Conservation (phyloP, 345 rosid species). For the Camelina laxa region DNA sequence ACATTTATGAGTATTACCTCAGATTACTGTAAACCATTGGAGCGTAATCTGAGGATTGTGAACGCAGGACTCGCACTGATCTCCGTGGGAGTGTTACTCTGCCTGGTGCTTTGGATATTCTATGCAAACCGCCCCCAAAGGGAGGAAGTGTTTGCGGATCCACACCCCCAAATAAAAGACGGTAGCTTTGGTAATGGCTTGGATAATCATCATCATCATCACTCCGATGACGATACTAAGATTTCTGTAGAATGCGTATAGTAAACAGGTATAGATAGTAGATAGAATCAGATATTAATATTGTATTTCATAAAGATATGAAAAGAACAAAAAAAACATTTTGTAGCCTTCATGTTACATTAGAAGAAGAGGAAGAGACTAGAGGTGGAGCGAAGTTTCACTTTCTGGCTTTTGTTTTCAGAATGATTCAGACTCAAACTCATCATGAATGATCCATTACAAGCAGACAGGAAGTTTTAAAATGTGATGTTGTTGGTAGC, state of each 20-base stretch:
- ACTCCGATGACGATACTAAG: slow-evolving; percentile 29
- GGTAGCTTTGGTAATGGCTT: slow-evolving; percentile 13
- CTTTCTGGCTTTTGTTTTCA: slow-evolving; percentile 33
- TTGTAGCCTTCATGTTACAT: slow-evolving; percentile 31
- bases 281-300: slow-evolving; percentile 29
- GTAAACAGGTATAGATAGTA: slow-evolving; percentile 35
- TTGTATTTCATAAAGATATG: slow-evolving; percentile 31
- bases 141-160: slow-evolving; percentile 91
- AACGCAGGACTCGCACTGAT: slow-evolving; percentile 85
- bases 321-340: slow-evolving; percentile 22
- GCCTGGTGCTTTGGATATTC: slow-evolving; percentile 85
- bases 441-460: background rate
- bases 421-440: slow-evolving; percentile 9
- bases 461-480: background rate
- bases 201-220: slow-evolving; percentile 6
- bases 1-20: slow-evolving; percentile 76
- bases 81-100: slow-evolving; percentile 83
- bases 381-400: slow-evolving; percentile 46
- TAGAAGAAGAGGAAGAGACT: slow-evolving; percentile 29
- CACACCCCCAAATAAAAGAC: slow-evolving; percentile 31
- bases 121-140: slow-evolving; percentile 99
- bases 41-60: slow-evolving; percentile 67
- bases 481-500: slow-evolving; percentile 37
- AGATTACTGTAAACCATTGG: slow-evolving; percentile 76
- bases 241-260: slow-evolving; percentile 32